Percentiles rank a stretch among this genome's conserved stretches.
Evolutionary conservation across 345 rosid genomes (phyloP).

Genomic region (Lepidium sativum): DNA sequence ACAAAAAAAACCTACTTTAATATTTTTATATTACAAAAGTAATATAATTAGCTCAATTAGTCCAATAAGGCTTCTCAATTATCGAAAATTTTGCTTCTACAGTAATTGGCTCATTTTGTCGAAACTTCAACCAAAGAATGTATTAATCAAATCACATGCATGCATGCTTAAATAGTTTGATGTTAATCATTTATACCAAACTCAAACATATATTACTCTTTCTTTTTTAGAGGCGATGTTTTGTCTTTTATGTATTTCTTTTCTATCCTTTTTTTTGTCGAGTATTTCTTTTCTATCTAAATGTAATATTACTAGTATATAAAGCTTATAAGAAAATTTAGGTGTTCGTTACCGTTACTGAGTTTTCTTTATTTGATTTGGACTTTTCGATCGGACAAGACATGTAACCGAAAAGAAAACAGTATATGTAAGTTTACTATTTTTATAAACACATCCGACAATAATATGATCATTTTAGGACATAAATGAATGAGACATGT

Average conservation of each 20-base stretch:
- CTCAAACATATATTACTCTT: background rate
- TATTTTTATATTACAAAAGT: too few relatives aligned
- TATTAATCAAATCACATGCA: background rate
- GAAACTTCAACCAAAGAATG: background rate
- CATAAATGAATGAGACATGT: slow-evolving; percentile 20
- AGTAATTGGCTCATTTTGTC: background rate
- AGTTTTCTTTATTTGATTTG: background rate
- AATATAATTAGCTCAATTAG: background rate
- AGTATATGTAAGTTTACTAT: background rate
- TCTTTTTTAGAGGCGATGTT: background rate
- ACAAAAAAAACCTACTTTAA: background rate
- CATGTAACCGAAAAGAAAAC: background rate
- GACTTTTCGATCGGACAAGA: background rate
- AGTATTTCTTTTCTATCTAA: background rate
- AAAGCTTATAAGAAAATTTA: background rate
- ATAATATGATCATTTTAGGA: background rate
- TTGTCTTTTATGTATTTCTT: background rate
- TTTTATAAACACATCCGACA: background rate
- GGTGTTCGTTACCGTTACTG: background rate
- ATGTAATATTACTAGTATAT: background rate
- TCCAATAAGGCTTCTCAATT: background rate
- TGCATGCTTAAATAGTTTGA: background rate
- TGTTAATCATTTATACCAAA: background rate
- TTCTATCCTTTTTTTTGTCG: too few relatives aligned
- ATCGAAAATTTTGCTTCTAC: too few relatives aligned